Base-by-base conservation (phyloP, 2,329 filamentous ascomycete genomes). In the Fusarium sp. region DNA sequence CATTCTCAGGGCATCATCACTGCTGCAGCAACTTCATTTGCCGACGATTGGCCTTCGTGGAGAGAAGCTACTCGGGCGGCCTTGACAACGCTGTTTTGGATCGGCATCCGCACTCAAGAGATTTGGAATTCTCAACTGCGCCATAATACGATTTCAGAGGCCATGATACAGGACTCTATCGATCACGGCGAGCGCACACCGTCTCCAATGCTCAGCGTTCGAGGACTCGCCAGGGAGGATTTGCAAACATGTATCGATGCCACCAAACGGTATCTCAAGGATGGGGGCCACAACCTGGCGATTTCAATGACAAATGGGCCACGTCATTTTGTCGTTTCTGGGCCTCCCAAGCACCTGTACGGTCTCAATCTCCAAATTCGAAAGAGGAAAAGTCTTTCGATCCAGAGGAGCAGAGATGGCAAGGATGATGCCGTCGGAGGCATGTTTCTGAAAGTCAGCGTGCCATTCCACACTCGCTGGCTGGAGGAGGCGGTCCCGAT, bases 1-100 rank as follows among this genome's bases (percentile, higher is more conserved):
- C 58, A 61, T 33, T 61, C 58, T 2, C 58, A 61, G 15, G 58
- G 58, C 35, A 61, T 61, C 17, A 47, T 61, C 27, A 52, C 58
- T 1, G 58, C 58, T n/a, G 46, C 58, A 1, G 52, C 58, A 18
- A 57, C 41, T 6, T 33, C 41, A 1, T 11, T 21, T 8, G 52
- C 58, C 14, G 35, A 57, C 27, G 52, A 57, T 20, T 61, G 58
- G 58, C 21, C 11, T 20, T 61, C 58, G 6, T 61, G 58, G 58
- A 35, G 52, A 42, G 25, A 61, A 37, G 46, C 45, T 23, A 61
- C 46, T 6, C 58, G n/a, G 15, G 35, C 27, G 10, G 58, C 52
- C 35, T 15, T 57, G 6, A 47, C 46, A 20, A 61, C 52, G 20
- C 25, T 61, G 11, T 61, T 61, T 27, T 61, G 58, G 58, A 61